These are phyloP conservation scores for Dendrostoma leiphaemia DNA, from an alignment of 2,329 filamentous ascomycete genomes.

Conservation along the genomic window DNA sequence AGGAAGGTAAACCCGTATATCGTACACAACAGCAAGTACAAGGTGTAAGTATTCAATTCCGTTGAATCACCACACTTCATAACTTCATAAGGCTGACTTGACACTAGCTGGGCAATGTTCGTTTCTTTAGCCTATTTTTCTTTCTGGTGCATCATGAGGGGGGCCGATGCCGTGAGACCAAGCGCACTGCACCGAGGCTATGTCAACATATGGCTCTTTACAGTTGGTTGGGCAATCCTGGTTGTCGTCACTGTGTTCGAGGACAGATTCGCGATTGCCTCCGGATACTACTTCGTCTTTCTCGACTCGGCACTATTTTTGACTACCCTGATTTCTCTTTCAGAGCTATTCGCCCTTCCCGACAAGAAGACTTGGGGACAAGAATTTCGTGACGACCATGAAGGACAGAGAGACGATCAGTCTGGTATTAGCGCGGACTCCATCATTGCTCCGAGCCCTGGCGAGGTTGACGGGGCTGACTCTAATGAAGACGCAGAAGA, in stretches of 20 bases:
- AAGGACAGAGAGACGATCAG: constrained; percentile 36
- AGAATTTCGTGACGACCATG: constrained; percentile 50
- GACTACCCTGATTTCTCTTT: constrained; percentile 70
- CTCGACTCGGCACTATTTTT: constrained; percentile 75
- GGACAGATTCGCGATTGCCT: constrained; percentile 68
- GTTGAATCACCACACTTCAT: background rate
- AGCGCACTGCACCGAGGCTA: constrained; percentile 84
- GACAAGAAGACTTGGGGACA: constrained; percentile 68
- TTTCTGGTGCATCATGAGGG: constrained; percentile 79
- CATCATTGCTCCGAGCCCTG: constrained; percentile 39
- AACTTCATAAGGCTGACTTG: constrained; percentile 16
- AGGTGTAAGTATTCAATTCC: constrained; percentile 52
- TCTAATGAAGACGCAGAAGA: constrained; percentile 34
- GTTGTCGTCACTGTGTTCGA: constrained; percentile 74
- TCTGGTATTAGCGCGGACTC: constrained; percentile 30
- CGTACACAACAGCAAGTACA: constrained; percentile 84
- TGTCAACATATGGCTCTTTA: constrained; percentile 79
- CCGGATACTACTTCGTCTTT: constrained; percentile 79
- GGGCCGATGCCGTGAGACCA: constrained; percentile 76
- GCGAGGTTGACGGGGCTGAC: constrained; percentile 30
- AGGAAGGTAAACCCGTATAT: constrained; percentile 86
- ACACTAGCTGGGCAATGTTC: constrained; percentile 73
- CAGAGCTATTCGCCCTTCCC: constrained; percentile 77
- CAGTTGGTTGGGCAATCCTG: constrained; percentile 69
- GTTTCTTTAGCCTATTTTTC: constrained; percentile 75